Percentiles rank a stretch among this genome's conserved stretches.
Conservation (phyloP, 2,329 filamentous ascomycete species). For the Chaetoscypha palmicola region DNA sequence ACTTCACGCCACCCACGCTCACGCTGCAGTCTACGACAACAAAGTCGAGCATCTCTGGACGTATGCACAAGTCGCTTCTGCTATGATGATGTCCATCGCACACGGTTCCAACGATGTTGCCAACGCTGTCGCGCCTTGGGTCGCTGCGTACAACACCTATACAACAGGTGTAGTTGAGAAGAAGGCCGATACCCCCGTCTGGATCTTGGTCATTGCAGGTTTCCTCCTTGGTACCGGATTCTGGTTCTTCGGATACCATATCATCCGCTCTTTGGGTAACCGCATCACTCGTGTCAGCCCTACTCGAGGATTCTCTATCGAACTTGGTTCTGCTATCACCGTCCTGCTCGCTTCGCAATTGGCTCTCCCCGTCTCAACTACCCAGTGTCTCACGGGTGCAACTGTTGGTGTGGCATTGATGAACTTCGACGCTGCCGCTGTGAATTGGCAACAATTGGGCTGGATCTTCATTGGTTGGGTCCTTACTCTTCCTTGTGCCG, state of each 20-base stretch:
- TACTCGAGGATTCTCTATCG: conserved; percentile 60
- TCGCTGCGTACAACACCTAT: conserved; percentile 64
- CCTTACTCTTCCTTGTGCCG: conserved; percentile 45
- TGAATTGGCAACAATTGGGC: conserved; percentile 69
- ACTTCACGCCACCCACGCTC: conserved; percentile 60
- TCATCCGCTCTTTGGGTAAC: conserved; percentile 80
- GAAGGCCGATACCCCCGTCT: conserved; percentile 62
- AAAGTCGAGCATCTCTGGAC: conserved; percentile 58
- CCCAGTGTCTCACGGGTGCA: conserved; percentile 74
- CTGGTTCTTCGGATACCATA: conserved; percentile 73
- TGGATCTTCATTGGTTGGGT: conserved; percentile 63
- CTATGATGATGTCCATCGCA: conserved; percentile 44
- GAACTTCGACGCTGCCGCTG: conserved; percentile 63
- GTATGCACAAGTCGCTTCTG: conserved; percentile 47
- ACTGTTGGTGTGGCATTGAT: conserved; percentile 73
- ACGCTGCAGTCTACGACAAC: conserved; percentile 60
- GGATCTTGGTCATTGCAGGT: conserved; percentile 68
- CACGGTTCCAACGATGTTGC: conserved; percentile 73
- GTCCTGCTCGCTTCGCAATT: conserved; percentile 70
- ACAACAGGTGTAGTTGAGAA: conserved; percentile 52
- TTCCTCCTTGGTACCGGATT: conserved; percentile 59
- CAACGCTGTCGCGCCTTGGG: conserved; percentile 64
- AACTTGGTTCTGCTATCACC: conserved; percentile 71
- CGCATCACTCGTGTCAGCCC: conserved; percentile 67
- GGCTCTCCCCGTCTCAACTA: conserved; percentile 68